Percentiles rank a stretch among this genome's conserved stretches.
These are phyloP conservation scores for Moniliophthora roreri DNA, from an alignment of 1,284 basidiomycete species.

Conservation along the genomic window DNA sequence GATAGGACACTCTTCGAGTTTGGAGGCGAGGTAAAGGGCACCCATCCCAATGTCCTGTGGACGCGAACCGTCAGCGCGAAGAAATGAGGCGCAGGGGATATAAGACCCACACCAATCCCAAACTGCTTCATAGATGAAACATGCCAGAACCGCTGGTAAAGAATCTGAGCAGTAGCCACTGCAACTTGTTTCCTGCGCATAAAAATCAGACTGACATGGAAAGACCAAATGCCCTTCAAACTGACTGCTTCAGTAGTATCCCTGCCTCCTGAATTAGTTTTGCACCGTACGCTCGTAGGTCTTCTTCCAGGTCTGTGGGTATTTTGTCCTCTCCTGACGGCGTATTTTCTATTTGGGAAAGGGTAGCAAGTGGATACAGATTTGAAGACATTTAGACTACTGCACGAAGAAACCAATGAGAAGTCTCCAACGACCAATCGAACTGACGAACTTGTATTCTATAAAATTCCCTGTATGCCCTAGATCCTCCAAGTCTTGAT, in stretches of 20 bases:
- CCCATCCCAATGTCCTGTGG: slow-evolving; percentile 89
- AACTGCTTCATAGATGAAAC: slow-evolving; percentile 94
- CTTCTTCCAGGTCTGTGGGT: slow-evolving; percentile 77
- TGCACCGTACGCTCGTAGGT: slow-evolving; percentile 85
- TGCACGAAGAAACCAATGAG: too few relatives aligned
- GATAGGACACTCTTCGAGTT: slow-evolving; percentile 92
- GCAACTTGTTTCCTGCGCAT: slow-evolving; percentile 87
- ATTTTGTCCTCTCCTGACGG: slow-evolving; percentile 86
- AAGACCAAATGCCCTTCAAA: slow-evolving; percentile 11
- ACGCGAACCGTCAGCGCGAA: slow-evolving; percentile 6
- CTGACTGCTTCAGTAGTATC: slow-evolving; percentile 84
- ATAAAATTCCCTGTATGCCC: too few relatives aligned
- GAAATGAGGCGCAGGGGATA: slow-evolving; percentile 2
- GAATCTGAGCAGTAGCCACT: slow-evolving; percentile 92
- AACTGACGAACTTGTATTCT: too few relatives aligned
- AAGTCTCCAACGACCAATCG: not conserved
- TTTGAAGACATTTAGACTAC: slow-evolving; percentile 57
- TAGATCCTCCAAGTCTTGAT: not conserved
- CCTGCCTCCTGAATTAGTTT: slow-evolving; percentile 96
- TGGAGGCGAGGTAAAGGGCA: slow-evolving; percentile 91
- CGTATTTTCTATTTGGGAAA: slow-evolving; percentile 74
- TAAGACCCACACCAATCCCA: slow-evolving; percentile 73
- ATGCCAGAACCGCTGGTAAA: slow-evolving; percentile 97
- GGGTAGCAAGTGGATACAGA: slow-evolving; percentile 84
- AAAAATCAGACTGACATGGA: slow-evolving; percentile 9